A percentile compares a stretch with the other conserved stretches of the same genome.
Evolutionary conservation across 768 basidiomycete genomes (phyloP).

Genomic region (Chlorophyllum brunneum): DNA sequence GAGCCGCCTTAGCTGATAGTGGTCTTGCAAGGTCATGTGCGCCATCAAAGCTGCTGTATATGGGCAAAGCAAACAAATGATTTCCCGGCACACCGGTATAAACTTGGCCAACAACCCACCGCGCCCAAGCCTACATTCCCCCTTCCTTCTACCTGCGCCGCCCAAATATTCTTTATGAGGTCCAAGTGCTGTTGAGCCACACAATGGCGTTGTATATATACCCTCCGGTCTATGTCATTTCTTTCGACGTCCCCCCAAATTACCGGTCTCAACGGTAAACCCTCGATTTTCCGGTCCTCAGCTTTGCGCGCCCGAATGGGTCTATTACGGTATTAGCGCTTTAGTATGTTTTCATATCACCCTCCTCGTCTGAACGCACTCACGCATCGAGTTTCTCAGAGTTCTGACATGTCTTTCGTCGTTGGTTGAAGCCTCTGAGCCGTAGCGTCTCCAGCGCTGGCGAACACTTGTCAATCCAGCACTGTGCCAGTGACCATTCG

Average conservation of each 20-base stretch:
- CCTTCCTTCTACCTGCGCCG: slow-evolving; percentile 19
- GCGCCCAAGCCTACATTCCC: slow-evolving; percentile 25
- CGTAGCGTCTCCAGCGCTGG: neutral
- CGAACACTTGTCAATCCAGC: neutral
- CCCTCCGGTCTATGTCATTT: neutral
- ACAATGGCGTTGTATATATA: slow-evolving; percentile 9
- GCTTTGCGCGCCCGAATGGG: neutral
- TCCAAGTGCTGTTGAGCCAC: slow-evolving; percentile 1
- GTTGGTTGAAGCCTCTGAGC: neutral
- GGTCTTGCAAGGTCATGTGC: slow-evolving; percentile 13
- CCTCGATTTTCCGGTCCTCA: slow-evolving; percentile 2
- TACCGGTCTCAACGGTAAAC: slow-evolving; percentile 7
- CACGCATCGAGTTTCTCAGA: neutral
- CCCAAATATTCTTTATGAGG: neutral
- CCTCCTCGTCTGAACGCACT: neutral
- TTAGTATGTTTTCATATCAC: neutral
- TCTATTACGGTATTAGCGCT: slow-evolving; percentile 5
- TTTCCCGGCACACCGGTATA: slow-evolving; percentile 36
- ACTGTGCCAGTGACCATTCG: neutral
- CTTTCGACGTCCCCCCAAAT: neutral
- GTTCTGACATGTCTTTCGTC: neutral
- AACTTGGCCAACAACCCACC: slow-evolving; percentile 29
- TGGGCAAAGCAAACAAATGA: slow-evolving; percentile 17
- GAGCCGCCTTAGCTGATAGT: slow-evolving; percentile 6
- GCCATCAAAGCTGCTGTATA: slow-evolving; percentile 13